Evolutionary conservation across 176 grass and related monocot genomes (phyloP).

Genomic region (Carex scoparia): DNA sequence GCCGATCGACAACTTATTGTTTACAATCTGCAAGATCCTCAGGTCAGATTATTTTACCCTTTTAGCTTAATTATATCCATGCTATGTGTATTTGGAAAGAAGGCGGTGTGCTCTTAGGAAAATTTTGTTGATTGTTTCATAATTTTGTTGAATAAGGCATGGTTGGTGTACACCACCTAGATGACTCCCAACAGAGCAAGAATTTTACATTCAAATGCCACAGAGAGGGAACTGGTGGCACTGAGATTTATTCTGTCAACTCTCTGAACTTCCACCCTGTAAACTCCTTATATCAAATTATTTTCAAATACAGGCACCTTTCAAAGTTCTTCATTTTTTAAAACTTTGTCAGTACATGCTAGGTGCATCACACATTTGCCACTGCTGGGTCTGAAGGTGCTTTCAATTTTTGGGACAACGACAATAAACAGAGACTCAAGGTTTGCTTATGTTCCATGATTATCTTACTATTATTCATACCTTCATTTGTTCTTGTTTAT

Average conservation of each 20-base stretch:
- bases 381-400: conserved; percentile 83
- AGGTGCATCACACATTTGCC: conserved; percentile 88
- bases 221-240: conserved; percentile 86
- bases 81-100: background rate
- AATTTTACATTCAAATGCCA: conserved; percentile 99
- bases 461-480: conserved; percentile 7
- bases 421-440: conserved; percentile 85
- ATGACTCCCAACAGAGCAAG: conserved; percentile 85
- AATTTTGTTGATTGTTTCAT: background rate
- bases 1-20: conserved; percentile 76
- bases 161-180: conserved; percentile 94
- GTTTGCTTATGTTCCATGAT: conserved; percentile 25
- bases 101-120: background rate
- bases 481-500: background rate
- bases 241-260: conserved; percentile 93
- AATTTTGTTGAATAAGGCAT: conserved; percentile 44
- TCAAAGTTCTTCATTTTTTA: conserved; percentile 4
- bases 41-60: conserved; percentile 32
- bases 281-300: conserved; percentile 34
- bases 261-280: conserved; percentile 95
- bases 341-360: background rate
- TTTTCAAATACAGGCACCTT: background rate
- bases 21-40: conserved; percentile 90
- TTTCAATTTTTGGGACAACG: conserved; percentile 92
- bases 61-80: background rate